Evolutionary conservation across 495 filamentous ascomycete species (phyloP), one percentile per base, ranked within the genome.

Genomic region (Penicillium paradoxum): DNA sequence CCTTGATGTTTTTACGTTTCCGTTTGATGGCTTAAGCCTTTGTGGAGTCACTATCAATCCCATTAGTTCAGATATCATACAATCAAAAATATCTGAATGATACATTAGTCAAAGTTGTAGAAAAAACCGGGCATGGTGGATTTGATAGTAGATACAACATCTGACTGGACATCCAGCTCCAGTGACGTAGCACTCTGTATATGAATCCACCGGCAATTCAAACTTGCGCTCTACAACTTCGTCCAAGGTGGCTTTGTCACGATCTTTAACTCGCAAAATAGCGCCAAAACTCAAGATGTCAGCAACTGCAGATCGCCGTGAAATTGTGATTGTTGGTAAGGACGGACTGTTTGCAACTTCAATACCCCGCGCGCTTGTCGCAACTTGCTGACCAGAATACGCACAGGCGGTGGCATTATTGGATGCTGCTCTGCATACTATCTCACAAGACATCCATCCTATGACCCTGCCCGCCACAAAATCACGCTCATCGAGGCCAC

Each of bases 381-480:
- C 10, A 49, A 36, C 14, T 43, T 14, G 57, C 54, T 70, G 36
- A 67, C 42, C 51, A 21, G 6, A 39, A 11, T 21, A 42, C 17
- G 41, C 7, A 18, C 21, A 91, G 92, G 93, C 58, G 93, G 92
- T 59, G 93, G 93, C 63, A 91, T 98, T 50, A 96, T 98, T 62
- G 93, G 93, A 60, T 88, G 85, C 68, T 93, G 90, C 49, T 90
- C 89, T 13, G 93, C 93, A 46, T 98, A 98, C 70, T 97, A 87
- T 65, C 76, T 98, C 13, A 92, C 90, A 2, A 85, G 90, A 54
- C 93, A 98, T 69, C 87, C 89, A 10, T 82, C 81, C 19, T 98
- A 86, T 70, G 79, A 93, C 65, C 82, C 88, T 19, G 65, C 77
- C 6, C 78, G 82, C 30, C 87, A 96, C 64, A 85, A 74, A 45